Conservation (phyloP, 1,284 basidiomycete species). For the Naganishia cerealis region DNA sequence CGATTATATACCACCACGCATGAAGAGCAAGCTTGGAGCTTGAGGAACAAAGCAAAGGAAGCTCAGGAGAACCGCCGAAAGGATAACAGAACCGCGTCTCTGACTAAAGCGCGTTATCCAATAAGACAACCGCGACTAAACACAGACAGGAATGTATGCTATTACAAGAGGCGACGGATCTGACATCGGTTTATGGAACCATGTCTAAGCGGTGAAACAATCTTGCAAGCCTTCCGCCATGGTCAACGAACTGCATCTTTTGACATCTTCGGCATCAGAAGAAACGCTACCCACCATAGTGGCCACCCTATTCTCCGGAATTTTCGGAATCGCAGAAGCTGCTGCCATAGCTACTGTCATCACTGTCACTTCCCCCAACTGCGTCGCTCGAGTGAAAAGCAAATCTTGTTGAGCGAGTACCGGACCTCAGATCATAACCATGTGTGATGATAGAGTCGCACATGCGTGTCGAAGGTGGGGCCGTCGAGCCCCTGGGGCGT, state of each 20-base stretch:
- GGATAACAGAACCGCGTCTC: background rate
- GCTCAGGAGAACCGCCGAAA: background rate
- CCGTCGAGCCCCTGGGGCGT: background rate
- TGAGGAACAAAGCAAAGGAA: background rate
- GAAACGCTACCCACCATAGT: background rate
- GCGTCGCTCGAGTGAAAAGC: background rate
- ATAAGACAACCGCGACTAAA: background rate
- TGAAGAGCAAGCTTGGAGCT: background rate
- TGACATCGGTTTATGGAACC: no score
- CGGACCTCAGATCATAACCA: background rate
- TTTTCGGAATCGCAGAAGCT: background rate
- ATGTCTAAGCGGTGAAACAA: no score
- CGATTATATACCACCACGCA: background rate
- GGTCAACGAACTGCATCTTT: no score
- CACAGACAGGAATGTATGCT: no score
- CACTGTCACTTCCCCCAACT: background rate
- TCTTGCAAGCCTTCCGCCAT: no score
- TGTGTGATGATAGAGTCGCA: background rate
- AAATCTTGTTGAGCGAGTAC: background rate
- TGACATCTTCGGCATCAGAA: no score
- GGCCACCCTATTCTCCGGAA: background rate
- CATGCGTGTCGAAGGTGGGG: background rate
- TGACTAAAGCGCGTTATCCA: background rate
- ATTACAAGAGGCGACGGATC: no score
- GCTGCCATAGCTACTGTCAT: background rate